A percentile compares a stretch with the other conserved stretches of the same genome.
phyloP scores from a whole-genome alignment of 495 filamentous ascomycete species.

The Articulospora tetracladia region DNA sequence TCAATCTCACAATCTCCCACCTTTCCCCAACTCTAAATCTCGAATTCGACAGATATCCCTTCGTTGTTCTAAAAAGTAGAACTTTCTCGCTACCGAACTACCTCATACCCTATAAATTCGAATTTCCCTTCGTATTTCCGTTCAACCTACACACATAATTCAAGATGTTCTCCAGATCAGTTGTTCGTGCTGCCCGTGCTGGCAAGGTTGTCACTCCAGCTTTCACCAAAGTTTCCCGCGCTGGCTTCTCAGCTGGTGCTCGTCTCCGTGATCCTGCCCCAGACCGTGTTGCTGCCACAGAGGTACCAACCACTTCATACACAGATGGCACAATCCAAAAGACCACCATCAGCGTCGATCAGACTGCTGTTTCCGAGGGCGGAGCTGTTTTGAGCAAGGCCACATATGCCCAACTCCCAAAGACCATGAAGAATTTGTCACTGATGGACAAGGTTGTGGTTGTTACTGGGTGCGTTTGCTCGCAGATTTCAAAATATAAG shows the following conservation, averaged over 20 bases:
- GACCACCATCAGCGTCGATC: constrained; percentile 15
- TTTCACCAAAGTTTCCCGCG: constrained; percentile 12
- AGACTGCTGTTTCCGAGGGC: background rate
- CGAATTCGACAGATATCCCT: background rate
- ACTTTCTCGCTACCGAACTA: background rate
- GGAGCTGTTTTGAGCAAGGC: constrained; percentile 18
- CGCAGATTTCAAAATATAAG: background rate
- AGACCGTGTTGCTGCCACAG: constrained; percentile 20
- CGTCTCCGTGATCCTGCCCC: constrained; percentile 5
- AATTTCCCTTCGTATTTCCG: background rate
- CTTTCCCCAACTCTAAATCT: background rate
- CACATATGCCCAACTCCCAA: constrained; percentile 45
- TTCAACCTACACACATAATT: background rate
- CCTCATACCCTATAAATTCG: background rate
- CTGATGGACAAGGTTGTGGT: constrained; percentile 65
- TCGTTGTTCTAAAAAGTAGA: background rate
- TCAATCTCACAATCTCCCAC: background rate
- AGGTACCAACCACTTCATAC: constrained; percentile 18
- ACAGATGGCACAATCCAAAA: constrained; percentile 12
- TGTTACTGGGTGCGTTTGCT: constrained; percentile 61
- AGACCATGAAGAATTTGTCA: constrained; percentile 59
- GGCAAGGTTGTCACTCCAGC: background rate
- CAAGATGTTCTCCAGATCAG: constrained; percentile 16
- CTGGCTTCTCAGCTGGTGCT: constrained; percentile 7
- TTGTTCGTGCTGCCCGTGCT: constrained; percentile 9